A percentile compares a stretch with the other conserved stretches of the same genome.
phyloP scores from a whole-genome alignment of 371 early-diverging fungal genomes.

The Mortierella sp. region DNA sequence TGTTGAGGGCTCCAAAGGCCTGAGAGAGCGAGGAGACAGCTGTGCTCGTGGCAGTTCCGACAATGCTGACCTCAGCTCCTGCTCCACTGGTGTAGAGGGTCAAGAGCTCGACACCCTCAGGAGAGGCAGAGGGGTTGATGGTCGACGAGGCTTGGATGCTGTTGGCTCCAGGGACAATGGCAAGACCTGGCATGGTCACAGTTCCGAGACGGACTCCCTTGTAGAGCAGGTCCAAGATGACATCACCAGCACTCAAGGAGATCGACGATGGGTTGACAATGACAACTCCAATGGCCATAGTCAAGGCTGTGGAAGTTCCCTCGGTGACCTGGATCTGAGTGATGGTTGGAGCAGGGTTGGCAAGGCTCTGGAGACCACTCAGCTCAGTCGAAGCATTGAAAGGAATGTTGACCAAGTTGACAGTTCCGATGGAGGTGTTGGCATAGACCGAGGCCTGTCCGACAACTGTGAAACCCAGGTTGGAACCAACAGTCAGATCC shows the following conservation, averaged over 20 bases:
- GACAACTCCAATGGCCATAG: constrained; percentile 58
- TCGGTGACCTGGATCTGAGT: constrained; percentile 60
- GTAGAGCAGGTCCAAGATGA: constrained; percentile 56
- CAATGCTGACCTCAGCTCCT: constrained; percentile 58
- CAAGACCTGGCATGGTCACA: constrained; percentile 57
- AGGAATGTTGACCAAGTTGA: constrained; percentile 60
- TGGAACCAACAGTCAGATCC: constrained; percentile 55
- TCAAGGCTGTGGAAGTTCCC: constrained; percentile 54
- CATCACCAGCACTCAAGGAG: constrained; percentile 60
- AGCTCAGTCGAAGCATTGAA: constrained; percentile 62
- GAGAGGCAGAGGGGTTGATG: constrained; percentile 58
- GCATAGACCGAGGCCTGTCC: constrained; percentile 61
- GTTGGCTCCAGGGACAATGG: constrained; percentile 59
- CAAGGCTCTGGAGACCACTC: constrained; percentile 63
- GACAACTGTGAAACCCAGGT: constrained; percentile 57
- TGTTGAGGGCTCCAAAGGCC: constrained; percentile 57
- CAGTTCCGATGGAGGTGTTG: constrained; percentile 61
- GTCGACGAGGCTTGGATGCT: constrained; percentile 55
- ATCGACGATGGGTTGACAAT: constrained; percentile 66
- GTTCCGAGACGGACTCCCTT: constrained; percentile 56
- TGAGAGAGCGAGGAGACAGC: constrained; percentile 57
- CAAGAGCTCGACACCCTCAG: constrained; percentile 59
- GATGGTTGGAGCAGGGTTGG: constrained; percentile 59
- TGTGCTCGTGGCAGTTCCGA: constrained; percentile 57
- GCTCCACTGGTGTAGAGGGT: constrained; percentile 64